phyloP scores from a whole-genome alignment of 352 stramenopile genomes.

The Globisporangium nunn region DNA sequence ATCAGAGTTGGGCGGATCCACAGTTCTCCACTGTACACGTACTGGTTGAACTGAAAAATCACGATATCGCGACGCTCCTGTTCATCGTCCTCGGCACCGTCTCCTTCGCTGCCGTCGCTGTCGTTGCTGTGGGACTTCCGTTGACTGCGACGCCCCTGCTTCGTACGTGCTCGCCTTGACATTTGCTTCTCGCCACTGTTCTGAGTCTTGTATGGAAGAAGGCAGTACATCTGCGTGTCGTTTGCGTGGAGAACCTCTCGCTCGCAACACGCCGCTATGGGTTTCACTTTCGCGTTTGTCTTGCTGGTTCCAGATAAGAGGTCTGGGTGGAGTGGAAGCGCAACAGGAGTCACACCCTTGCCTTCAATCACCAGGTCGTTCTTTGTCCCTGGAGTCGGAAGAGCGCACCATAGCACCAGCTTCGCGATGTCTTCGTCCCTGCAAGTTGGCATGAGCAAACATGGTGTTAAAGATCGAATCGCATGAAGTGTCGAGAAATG shows the following conservation, averaged over 20 bases:
- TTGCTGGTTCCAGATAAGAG: not conserved
- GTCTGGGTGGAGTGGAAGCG: not conserved
- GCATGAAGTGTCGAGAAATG: not conserved
- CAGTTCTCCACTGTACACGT: conserved; percentile 37
- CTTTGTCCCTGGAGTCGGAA: conserved; percentile 15
- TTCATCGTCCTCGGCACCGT: conserved; percentile 11
- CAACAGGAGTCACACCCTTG: not conserved
- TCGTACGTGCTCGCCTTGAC: not conserved
- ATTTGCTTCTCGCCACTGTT: not conserved
- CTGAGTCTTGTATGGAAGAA: conserved; percentile 8
- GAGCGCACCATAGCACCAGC: conserved; percentile 51
- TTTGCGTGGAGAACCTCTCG: conserved; percentile 30
- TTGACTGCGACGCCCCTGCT: not conserved
- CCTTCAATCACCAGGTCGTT: conserved; percentile 5
- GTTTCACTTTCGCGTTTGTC: conserved; percentile 14
- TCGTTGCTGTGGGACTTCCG: not conserved
- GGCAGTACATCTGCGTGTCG: conserved; percentile 58
- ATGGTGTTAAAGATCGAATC: not conserved
- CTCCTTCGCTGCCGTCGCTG: conserved; percentile 1
- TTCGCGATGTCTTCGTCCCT: conserved; percentile 58
- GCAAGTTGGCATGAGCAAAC: too few species aligned
- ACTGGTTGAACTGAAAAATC: conserved; percentile 66
- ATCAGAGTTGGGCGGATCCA: conserved; percentile 18
- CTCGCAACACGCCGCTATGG: not conserved
- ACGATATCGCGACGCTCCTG: conserved; percentile 25